phyloP scores from a whole-genome alignment of 2,329 filamentous ascomycete species.

The Emydomyces testavorans region DNA sequence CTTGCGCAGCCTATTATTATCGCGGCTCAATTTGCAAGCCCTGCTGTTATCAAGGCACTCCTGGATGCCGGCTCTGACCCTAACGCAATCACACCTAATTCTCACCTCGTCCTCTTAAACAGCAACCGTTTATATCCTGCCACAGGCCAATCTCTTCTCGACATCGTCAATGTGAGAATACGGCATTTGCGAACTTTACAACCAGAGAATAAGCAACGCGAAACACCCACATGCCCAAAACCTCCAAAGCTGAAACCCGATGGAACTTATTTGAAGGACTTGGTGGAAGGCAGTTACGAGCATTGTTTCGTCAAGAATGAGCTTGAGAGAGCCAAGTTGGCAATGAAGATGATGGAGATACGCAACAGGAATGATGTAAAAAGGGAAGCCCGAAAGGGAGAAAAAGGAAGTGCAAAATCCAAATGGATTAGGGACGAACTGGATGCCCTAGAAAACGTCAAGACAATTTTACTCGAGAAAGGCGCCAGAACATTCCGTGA shows the following conservation, averaged over 20 bases:
- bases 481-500: constrained; percentile 58
- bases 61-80: constrained; percentile 54
- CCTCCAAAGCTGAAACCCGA: constrained; percentile 6
- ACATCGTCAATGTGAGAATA: constrained; percentile 7
- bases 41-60: constrained; percentile 46
- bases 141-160: constrained; percentile 4
- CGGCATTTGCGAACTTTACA: neutral
- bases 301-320: neutral
- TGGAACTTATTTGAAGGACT: constrained; percentile 3
- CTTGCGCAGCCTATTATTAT: constrained; percentile 55
- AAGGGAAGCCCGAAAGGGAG: constrained; percentile 16
- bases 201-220: neutral
- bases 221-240: neutral
- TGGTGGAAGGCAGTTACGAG: constrained; percentile 6
- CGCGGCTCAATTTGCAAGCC: constrained; percentile 45
- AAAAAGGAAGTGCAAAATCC: constrained; percentile 18
- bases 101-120: constrained; percentile 19
- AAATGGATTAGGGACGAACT: constrained; percentile 27
- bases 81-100: constrained; percentile 44
- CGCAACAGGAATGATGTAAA: neutral
- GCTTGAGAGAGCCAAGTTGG: constrained; percentile 1
- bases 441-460: constrained; percentile 44
- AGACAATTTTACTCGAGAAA: constrained; percentile 43
- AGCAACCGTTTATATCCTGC: neutral
- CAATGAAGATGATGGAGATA: constrained; percentile 30